Evolutionary conservation across 805 yeast genomes (phyloP).

Genomic region (Starmerella asiatica): DNA sequence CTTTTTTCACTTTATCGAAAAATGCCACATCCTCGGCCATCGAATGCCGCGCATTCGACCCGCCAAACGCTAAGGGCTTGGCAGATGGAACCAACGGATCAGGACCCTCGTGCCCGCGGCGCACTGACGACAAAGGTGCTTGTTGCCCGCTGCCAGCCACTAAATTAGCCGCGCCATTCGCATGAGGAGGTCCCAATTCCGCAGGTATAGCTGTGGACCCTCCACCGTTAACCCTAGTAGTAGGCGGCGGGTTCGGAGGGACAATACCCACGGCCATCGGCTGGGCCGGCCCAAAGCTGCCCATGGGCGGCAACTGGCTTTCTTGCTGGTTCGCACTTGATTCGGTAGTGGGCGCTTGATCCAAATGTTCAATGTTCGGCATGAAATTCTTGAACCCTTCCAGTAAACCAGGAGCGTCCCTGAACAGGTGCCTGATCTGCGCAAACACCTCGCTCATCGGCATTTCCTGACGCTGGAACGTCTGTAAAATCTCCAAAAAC

Average conservation of each 20-base stretch:
- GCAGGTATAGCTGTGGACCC: too few species aligned
- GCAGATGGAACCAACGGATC: conserved; percentile 59
- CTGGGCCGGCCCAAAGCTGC: conserved; percentile 59
- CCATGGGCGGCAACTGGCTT: conserved; percentile 72
- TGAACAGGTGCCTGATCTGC: conserved; percentile 78
- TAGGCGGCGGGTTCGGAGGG: not conserved
- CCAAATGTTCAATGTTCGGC: conserved; percentile 33
- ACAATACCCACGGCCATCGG: not conserved
- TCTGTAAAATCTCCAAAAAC: conserved; percentile 86
- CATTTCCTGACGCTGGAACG: conserved; percentile 90
- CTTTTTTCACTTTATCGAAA: conserved; percentile 83
- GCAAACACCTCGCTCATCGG: conserved; percentile 92
- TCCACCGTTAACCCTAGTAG: too few species aligned
- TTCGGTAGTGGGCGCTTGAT: conserved; percentile 17
- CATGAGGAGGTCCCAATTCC: too few species aligned
- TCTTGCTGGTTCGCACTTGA: conserved; percentile 22
- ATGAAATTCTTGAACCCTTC: conserved; percentile 91
- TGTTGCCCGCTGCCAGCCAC: not conserved
- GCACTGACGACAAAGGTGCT: conserved; percentile 5
- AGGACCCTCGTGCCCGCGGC: not conserved
- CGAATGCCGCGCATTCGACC: conserved; percentile 35
- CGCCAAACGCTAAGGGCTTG: conserved; percentile 47
- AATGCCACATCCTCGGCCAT: conserved; percentile 75
- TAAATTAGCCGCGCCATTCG: not conserved
- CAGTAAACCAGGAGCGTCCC: conserved; percentile 84